Evolutionary conservation across 1,284 basidiomycete species (phyloP).

Genomic region (Ustilago xerochloae): DNA sequence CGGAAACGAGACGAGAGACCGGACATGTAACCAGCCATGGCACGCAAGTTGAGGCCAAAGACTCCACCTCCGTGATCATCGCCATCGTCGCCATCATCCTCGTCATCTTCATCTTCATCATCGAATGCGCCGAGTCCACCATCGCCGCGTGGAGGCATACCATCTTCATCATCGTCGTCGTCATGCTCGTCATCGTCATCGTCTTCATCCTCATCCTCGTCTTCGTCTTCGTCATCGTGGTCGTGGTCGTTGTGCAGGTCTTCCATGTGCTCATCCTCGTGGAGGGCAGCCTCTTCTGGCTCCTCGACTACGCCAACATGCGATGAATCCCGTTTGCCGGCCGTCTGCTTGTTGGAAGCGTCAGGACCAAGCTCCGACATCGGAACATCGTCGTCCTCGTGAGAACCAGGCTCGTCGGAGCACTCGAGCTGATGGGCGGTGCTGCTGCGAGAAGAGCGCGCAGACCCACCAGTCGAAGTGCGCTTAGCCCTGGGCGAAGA

Average conservation of each 20-base stretch:
- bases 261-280: slow-evolving; percentile 2
- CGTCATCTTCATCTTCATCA: slow-evolving; percentile 32
- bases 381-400: slow-evolving; percentile 25
- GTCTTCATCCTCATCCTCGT: slow-evolving; percentile 20
- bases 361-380: slow-evolving; percentile 24
- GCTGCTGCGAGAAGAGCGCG: slow-evolving; percentile 8
- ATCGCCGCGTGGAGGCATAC: slow-evolving; percentile 3
- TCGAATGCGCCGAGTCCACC: slow-evolving; percentile 30
- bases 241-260: slow-evolving; percentile 7
- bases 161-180: slow-evolving; percentile 26
- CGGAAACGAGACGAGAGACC: slow-evolving; percentile 58
- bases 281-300: not conserved
- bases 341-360: not conserved
- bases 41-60: slow-evolving; percentile 60
- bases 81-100: slow-evolving; percentile 45
- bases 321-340: not conserved
- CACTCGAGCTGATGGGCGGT: slow-evolving; percentile 21
- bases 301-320: slow-evolving; percentile 23
- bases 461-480: slow-evolving; percentile 20
- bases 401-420: slow-evolving; percentile 20
- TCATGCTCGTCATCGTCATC: slow-evolving; percentile 23
- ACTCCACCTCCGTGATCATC: slow-evolving; percentile 40
- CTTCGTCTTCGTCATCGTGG: slow-evolving; percentile 17
- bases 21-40: slow-evolving; percentile 63
- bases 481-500: slow-evolving; percentile 21